These are phyloP conservation scores for Ceratocystis destructans DNA, from an alignment of 2,329 filamentous ascomycete species.

Conservation along the genomic window DNA sequence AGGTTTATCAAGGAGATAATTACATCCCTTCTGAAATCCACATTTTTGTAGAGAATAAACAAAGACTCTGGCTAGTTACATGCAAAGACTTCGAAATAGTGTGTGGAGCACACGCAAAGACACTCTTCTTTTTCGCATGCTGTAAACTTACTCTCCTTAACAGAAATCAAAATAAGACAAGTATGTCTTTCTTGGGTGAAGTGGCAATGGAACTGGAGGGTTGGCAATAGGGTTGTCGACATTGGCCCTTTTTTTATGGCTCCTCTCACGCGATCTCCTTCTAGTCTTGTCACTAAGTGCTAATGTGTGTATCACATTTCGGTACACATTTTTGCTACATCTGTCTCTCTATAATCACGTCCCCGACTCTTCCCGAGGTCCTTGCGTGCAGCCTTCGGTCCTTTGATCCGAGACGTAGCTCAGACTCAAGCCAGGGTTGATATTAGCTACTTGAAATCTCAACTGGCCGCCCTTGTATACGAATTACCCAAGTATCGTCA, in stretches of 20 bases:
- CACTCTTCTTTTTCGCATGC: too few species aligned
- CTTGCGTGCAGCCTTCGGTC: background rate
- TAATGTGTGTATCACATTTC: background rate
- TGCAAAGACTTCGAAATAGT: too few species aligned
- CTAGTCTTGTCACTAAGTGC: background rate
- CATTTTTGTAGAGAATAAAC: too few species aligned
- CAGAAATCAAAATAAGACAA: background rate
- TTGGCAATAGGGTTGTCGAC: background rate
- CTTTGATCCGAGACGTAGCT: constrained; percentile 7
- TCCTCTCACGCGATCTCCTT: constrained; percentile 10
- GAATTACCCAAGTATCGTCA: background rate
- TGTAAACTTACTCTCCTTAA: too few species aligned
- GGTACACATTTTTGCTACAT: background rate
- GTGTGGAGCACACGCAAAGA: too few species aligned
- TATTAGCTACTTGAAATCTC: background rate
- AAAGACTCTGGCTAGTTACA: too few species aligned
- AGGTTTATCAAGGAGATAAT: background rate
- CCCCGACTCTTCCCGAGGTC: background rate
- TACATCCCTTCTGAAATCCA: background rate
- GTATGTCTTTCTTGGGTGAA: background rate
- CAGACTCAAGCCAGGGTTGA: background rate
- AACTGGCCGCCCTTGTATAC: background rate
- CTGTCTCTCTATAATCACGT: background rate
- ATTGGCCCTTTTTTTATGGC: background rate
- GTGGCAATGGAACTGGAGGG: background rate